These are phyloP conservation scores for Alternaria dauci DNA, from an alignment of 2,329 filamentous ascomycete genomes.

Conservation along the genomic window DNA sequence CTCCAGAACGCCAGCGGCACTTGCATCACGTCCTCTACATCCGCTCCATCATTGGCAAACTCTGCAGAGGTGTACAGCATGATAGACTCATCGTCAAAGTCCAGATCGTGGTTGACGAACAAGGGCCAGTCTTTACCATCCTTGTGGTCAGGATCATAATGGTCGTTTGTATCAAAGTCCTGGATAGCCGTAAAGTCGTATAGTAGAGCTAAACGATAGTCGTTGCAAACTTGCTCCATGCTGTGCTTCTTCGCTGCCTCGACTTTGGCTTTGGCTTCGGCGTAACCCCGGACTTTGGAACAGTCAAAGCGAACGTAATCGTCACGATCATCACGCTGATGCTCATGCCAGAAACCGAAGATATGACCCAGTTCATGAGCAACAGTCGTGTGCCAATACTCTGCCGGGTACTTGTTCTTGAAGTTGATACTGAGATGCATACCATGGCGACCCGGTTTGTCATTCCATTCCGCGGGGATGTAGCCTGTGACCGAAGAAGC, in stretches of 20 bases:
- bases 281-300: neutral
- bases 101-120: slow-evolving; percentile 1
- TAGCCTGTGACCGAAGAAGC: slow-evolving; percentile 4
- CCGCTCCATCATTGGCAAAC: neutral
- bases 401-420: neutral
- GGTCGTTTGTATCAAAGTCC: slow-evolving; percentile 6
- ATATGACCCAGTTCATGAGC: slow-evolving; percentile 10
- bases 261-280: slow-evolving; percentile 2
- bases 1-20: slow-evolving; percentile 8
- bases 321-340: neutral
- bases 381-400: neutral
- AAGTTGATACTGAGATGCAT: neutral
- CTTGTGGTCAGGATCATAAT: neutral
- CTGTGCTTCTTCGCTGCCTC: neutral
- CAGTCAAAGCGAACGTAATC: neutral
- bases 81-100: slow-evolving; percentile 14
- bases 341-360: slow-evolving; percentile 5
- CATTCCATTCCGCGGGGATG: slow-evolving; percentile 1
- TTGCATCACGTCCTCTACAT: slow-evolving; percentile 2
- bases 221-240: slow-evolving; percentile 7
- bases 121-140: neutral
- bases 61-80: slow-evolving; percentile 8
- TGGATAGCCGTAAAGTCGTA: slow-evolving; percentile 2
- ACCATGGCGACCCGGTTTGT: slow-evolving; percentile 1
- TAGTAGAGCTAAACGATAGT: slow-evolving; percentile 1